Conservation (phyloP, 768 basidiomycete species). For the Suillus subluteus region DNA sequence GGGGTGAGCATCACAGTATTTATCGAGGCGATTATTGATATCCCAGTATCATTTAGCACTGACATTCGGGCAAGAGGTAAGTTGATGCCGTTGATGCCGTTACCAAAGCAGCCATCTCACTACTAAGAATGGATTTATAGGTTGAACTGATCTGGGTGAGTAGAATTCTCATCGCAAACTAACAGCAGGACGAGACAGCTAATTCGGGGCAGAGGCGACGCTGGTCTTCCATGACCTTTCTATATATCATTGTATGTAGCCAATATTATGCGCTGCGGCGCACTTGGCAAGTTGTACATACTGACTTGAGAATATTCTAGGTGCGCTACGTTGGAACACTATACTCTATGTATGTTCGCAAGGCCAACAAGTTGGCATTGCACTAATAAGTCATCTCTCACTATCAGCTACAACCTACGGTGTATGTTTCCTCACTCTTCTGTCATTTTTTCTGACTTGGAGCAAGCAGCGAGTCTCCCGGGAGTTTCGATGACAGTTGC, state of each 20-base stretch:
- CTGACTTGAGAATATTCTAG: not conserved
- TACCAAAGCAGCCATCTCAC: not conserved
- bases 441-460: not conserved
- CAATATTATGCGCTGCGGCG: not conserved
- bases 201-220: not conserved
- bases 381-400: not conserved
- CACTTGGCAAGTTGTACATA: not conserved
- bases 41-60: not conserved
- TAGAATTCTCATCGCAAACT: not conserved
- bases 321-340: conserved; percentile 1
- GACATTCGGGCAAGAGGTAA: not conserved
- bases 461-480: not conserved
- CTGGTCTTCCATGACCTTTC: not conserved
- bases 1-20: not conserved
- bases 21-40: not conserved
- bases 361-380: not conserved
- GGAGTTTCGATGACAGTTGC: not conserved
- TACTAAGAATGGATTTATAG: not conserved
- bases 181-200: not conserved
- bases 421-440: not conserved
- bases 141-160: not conserved
- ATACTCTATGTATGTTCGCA: not conserved
- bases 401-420: not conserved
- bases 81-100: not conserved
- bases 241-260: not conserved